phyloP scores from a whole-genome alignment of 257 asterid genomes.

The Primulina eburnea region DNA sequence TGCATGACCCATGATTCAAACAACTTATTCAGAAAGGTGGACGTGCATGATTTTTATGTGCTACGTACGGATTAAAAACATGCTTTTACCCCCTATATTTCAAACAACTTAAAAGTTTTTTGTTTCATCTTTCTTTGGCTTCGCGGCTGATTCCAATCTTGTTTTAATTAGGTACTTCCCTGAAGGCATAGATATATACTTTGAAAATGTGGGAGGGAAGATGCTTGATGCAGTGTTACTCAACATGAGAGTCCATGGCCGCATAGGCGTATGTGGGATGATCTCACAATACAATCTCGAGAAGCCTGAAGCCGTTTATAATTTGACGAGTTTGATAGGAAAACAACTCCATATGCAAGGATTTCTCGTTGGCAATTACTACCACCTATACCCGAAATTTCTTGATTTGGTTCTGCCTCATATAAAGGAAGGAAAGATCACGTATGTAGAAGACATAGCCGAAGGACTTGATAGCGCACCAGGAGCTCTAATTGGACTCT shows the following conservation, averaged over 20 bases:
- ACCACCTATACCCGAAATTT: slow-evolving; percentile 34
- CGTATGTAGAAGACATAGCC: slow-evolving; percentile 41
- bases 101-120: neutral
- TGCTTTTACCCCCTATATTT: neutral
- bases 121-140: neutral
- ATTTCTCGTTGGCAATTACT: slow-evolving; percentile 24
- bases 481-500: slow-evolving; percentile 41
- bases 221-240: slow-evolving; percentile 50
- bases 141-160: neutral
- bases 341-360: slow-evolving; percentile 43
- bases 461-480: slow-evolving; percentile 52
- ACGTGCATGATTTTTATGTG: neutral
- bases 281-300: slow-evolving; percentile 52
- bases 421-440: slow-evolving; percentile 34
- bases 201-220: slow-evolving; percentile 59
- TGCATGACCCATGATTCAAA: neutral
- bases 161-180: slow-evolving; percentile 39
- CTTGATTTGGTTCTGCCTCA: slow-evolving; percentile 34
- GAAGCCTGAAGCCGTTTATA: slow-evolving; percentile 38
- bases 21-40: neutral
- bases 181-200: slow-evolving; percentile 48
- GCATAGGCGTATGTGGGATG: slow-evolving; percentile 53
- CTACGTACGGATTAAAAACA: neutral
- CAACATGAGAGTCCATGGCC: slow-evolving; percentile 42
- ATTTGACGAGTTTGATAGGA: slow-evolving; percentile 19